Evolutionary conservation across 306 rosid species (phyloP).

Genomic region (Acmispon strigosus): DNA sequence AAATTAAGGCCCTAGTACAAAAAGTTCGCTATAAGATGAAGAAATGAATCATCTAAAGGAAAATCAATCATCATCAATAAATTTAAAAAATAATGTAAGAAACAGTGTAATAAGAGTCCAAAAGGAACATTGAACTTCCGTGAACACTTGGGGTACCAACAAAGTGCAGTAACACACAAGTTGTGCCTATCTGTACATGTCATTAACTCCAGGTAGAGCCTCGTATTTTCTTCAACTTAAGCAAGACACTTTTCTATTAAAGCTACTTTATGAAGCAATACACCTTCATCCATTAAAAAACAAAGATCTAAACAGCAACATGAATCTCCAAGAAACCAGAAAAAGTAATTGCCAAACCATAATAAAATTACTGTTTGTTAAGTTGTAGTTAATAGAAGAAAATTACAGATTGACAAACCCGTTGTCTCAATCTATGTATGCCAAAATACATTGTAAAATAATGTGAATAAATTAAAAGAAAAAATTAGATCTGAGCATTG

Average conservation of each 20-base stretch:
- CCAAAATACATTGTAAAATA: neutral
- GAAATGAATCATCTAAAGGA: conserved; percentile 6
- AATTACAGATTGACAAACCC: neutral
- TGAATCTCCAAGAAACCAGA: neutral
- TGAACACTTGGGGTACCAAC: neutral
- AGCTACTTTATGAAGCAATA: conserved; percentile 5
- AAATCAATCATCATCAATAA: conserved; percentile 1
- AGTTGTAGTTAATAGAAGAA: neutral
- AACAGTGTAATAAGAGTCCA: neutral
- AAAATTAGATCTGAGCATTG: neutral
- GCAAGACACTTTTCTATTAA: neutral
- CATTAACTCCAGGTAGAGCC: conserved; percentile 7
- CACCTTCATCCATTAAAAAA: neutral
- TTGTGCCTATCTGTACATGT: neutral
- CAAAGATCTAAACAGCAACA: neutral
- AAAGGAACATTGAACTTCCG: conserved; percentile 3
- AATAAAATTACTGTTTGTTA: neutral
- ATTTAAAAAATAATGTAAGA: neutral
- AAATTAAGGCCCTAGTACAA: neutral
- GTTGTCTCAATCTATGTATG: neutral
- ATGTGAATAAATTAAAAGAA: neutral
- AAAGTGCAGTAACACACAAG: neutral
- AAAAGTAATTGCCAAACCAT: neutral
- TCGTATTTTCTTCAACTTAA: neutral
- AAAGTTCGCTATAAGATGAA: neutral